Percentiles rank a stretch among this genome's conserved stretches.
These are phyloP conservation scores for Nigrospora sphaerica DNA, from an alignment of 2,329 filamentous ascomycete species.

Conservation along the genomic window DNA sequence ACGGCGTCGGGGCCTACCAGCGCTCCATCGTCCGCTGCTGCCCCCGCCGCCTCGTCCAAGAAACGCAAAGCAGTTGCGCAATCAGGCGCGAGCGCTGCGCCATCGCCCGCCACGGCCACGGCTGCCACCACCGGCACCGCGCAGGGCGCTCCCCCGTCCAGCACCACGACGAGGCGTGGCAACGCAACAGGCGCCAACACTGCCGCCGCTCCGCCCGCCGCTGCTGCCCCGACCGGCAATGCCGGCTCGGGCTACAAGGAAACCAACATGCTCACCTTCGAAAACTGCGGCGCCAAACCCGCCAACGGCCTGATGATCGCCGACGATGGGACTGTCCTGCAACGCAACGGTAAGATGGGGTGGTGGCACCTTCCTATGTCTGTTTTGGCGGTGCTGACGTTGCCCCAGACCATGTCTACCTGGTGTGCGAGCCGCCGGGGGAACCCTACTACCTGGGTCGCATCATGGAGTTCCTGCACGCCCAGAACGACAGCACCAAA, in stretches of 20 bases:
- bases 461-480: constrained; percentile 95
- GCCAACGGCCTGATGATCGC: constrained; percentile 75
- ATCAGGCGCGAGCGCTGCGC: constrained; percentile 19
- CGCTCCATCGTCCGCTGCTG: constrained; percentile 8
- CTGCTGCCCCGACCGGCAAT: constrained; percentile 9
- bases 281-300: constrained; percentile 59
- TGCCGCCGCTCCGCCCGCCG: constrained; percentile 5
- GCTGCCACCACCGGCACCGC: constrained; percentile 16
- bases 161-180: constrained; percentile 17
- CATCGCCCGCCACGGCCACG: not conserved
- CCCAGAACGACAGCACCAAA: constrained; percentile 63
- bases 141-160: constrained; percentile 14
- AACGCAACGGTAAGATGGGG: constrained; percentile 69
- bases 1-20: constrained; percentile 15
- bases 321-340: constrained; percentile 81
- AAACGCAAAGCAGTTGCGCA: constrained; percentile 73
- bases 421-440: constrained; percentile 93
- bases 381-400: constrained; percentile 8
- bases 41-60: constrained; percentile 45
- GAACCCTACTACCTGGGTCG: constrained; percentile 96
- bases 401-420: constrained; percentile 69
- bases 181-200: constrained; percentile 10
- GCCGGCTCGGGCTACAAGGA: constrained; percentile 40
- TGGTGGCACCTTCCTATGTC: not conserved
- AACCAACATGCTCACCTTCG: constrained; percentile 86